Base-by-base conservation (phyloP, 2,329 filamentous ascomycete genomes). In the Neonectria neomacrospora region DNA sequence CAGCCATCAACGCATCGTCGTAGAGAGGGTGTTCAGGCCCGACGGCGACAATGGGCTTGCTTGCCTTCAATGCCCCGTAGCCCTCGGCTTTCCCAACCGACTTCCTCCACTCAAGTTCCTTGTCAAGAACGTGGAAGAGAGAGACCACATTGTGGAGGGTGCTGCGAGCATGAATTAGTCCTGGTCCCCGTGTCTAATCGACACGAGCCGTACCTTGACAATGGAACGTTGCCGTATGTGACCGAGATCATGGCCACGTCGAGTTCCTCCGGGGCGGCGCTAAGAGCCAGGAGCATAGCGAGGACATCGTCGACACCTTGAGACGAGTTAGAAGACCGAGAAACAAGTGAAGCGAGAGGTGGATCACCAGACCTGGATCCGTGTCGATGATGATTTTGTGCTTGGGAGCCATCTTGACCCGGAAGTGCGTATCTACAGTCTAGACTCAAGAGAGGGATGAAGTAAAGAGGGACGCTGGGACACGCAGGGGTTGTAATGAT, bases 351-450 rank as follows among this genome's bases (percentile, higher is more conserved):
- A 9, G 4, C 11, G 16, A 10, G n/a, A n/a, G 16, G 5, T 11
- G 2, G 2, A 28, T 34, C 3, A 68, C 34, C 77, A 69, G 83
- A 92, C 94, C 81, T 70, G 95, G 95, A 77, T 98, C 96, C 2
- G 95, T 98, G 76, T 99, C 96, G 73, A 99, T 96, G 73, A 99
- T 97, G 71, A 99, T 90, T 73, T 91, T 89, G 73, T 87, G 88
- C 71, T 88, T 88, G 28, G 89, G 86, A 58, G 87, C 83, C 90
- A 92, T 92, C 60, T 58, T 61, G 57, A 51, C 7, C 10, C 23
- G 14, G 9, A 39, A 22, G 20, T 39, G 26, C 16, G 28, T 28
- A 12, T 23, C 20, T 45, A 50, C 32, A 34, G 4, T 20, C n/a
- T 16, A 32, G 28, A 26, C n/a, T 22, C 28, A 18, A 23, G 14